Evolutionary conservation across 306 rosid species (phyloP).

Genomic region (Quercus variabilis): DNA sequence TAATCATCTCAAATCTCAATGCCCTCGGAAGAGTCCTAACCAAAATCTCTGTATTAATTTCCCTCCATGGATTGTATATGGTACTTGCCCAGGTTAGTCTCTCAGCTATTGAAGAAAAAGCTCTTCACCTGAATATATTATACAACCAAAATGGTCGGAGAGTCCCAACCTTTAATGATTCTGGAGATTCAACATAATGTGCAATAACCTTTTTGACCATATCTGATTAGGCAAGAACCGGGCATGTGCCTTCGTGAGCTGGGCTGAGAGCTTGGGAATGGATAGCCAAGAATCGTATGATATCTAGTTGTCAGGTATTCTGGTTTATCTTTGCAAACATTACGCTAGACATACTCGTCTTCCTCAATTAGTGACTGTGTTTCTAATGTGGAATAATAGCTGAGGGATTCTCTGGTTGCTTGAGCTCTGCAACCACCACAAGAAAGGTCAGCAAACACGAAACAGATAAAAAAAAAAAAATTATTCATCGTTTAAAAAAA

Average conservation of each 20-base stretch:
- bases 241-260: not conserved
- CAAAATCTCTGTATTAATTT: not conserved
- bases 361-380: not conserved
- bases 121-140: not conserved
- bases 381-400: slow-evolving; percentile 17
- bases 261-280: not conserved
- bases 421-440: slow-evolving; percentile 55
- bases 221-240: not conserved
- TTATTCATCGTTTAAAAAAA: not conserved
- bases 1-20: not conserved
- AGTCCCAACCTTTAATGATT: not conserved
- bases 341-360: slow-evolving; percentile 3
- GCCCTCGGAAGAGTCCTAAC: not conserved
- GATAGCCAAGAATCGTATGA: not conserved
- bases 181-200: not conserved
- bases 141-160: not conserved
- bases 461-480: not conserved
- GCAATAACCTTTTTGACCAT: not conserved
- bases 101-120: too few species aligned
- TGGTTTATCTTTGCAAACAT: not conserved
- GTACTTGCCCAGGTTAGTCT: not conserved
- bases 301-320: not conserved
- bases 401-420: slow-evolving; percentile 52
- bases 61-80: not conserved
- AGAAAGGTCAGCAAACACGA: slow-evolving; percentile 1